phyloP scores from a whole-genome alignment of 2,329 filamentous ascomycete genomes.

The Xylariaceae sp. region DNA sequence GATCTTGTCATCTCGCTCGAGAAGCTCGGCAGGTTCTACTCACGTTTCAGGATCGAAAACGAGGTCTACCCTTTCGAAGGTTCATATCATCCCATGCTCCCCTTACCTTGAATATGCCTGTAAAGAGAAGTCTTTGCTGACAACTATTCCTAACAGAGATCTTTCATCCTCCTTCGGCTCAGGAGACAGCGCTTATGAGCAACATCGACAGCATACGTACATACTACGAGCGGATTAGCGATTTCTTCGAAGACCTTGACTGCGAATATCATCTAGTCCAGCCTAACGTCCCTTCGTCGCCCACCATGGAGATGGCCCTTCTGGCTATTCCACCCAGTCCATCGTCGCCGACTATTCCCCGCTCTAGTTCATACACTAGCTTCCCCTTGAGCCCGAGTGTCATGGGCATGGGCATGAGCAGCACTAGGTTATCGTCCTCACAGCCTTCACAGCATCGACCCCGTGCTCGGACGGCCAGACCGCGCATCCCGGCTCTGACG shows the following conservation, averaged over 20 bases:
- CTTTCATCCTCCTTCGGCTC: constrained; percentile 39
- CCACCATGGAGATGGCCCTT: constrained; percentile 32
- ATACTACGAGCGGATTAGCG: constrained; percentile 48
- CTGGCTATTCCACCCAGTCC: constrained; percentile 3
- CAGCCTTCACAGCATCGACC: no score
- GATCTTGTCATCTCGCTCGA: constrained; percentile 70
- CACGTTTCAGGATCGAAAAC: constrained; percentile 56
- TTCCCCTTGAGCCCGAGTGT: not conserved
- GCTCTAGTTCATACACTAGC: constrained; percentile 12
- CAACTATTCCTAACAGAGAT: constrained; percentile 29
- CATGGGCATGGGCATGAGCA: not conserved
- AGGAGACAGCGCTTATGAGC: constrained; percentile 20
- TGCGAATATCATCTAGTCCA: constrained; percentile 65
- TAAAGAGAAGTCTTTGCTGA: not conserved
- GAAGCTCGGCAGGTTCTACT: constrained; percentile 73
- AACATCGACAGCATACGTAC: constrained; percentile 1
- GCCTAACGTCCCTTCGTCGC: constrained; percentile 1
- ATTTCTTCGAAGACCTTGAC: constrained; percentile 53
- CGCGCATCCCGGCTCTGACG: constrained; percentile 62
- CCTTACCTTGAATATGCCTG: not conserved
- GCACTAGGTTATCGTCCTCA: not conserved
- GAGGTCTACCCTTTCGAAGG: constrained; percentile 68
- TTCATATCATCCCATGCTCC: constrained; percentile 34
- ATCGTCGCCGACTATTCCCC: constrained; percentile 9
- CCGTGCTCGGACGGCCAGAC: constrained; percentile 32